Conservation (phyloP, 176 grass and related monocot species). For the Triticum urartu region DNA sequence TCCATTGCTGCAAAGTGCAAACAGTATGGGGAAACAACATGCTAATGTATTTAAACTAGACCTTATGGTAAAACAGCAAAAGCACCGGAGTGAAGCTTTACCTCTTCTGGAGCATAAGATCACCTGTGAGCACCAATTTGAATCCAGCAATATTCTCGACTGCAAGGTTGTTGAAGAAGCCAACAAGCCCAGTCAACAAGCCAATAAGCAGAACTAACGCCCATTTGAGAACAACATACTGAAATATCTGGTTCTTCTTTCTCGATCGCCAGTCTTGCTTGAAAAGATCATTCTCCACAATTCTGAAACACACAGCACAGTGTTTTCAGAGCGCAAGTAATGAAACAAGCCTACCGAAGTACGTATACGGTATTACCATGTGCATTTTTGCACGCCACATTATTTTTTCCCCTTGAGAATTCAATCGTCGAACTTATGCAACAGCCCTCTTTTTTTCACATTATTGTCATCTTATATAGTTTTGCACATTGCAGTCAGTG, state of each 20-base stretch:
- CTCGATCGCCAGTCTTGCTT: conserved; percentile 94
- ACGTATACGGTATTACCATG: background rate
- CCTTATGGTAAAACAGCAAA: conserved; percentile 2
- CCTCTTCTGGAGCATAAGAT: conserved; percentile 83
- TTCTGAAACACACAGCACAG: conserved; percentile 36
- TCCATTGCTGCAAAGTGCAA: conserved; percentile 4
- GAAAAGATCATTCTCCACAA: conserved; percentile 92
- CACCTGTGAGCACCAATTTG: conserved; percentile 74
- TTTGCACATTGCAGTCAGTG: background rate
- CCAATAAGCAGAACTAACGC: conserved; percentile 84
- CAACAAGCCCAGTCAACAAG: conserved; percentile 71
- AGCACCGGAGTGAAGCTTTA: conserved; percentile 43
- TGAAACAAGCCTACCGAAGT: background rate
- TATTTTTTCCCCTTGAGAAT: background rate
- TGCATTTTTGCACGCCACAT: background rate
- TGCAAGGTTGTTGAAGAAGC: conserved; percentile 89
- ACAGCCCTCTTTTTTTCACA: background rate
- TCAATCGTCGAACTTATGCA: background rate
- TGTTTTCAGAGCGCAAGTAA: background rate
- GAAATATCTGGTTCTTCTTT: conserved; percentile 85
- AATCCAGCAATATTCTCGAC: conserved; percentile 97
- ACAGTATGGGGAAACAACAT: background rate
- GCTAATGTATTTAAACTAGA: background rate
- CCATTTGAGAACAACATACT: conserved; percentile 95
- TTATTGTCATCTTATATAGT: no score